Base-by-base conservation (phyloP, 75 land plant genomes). In the Cryptomeria japonica region DNA sequence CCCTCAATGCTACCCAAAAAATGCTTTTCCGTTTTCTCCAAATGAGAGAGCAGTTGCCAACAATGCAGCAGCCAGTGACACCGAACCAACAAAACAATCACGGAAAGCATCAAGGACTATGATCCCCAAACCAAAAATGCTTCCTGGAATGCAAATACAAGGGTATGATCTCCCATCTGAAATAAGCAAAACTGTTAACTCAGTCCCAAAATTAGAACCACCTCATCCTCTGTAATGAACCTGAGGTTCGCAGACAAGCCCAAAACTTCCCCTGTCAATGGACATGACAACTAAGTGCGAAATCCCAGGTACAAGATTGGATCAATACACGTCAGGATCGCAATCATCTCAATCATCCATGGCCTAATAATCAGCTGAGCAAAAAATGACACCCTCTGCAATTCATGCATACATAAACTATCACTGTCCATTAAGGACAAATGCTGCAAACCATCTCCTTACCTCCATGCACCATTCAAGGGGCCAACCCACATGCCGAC, bases 241-340 rank as follows among this genome's bases (percentile, higher is more conserved):
- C 49, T 25, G 47, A 44, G 51, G 84, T 25, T 82, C 3, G 2
- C 84, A 82, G 84, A 82, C 84, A 82, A 82, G 31, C 51, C 84
- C 31, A 44, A n/a, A 82, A 46, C 32, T 46, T 82, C 31, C 16
- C 34, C 1, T 82, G 84, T 46, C 84, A 82, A 8, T 82, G 31
- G 28, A 28, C 11, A 46, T 44, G 84, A 82, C 84, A 82, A 44
- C 32, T 64, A 5, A 64, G 70, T 4, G 32, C 32, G n/a, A n/a
- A 82, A 82, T 44, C 84, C 46, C 51, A 82, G 46, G 84, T 82
- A 82, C 84, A 82, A 82, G 84, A 82, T 82, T 82, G 84, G 31
- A 82, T 46, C 84, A 82, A 46, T n/a, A 82, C 15, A 19, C 46
- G 31, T 82, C 84, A 46, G 84, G 84, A 82, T 82, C 84, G 12